These are phyloP conservation scores for Peronospora farinosa DNA, from an alignment of 352 stramenopile species.

Conservation along the genomic window DNA sequence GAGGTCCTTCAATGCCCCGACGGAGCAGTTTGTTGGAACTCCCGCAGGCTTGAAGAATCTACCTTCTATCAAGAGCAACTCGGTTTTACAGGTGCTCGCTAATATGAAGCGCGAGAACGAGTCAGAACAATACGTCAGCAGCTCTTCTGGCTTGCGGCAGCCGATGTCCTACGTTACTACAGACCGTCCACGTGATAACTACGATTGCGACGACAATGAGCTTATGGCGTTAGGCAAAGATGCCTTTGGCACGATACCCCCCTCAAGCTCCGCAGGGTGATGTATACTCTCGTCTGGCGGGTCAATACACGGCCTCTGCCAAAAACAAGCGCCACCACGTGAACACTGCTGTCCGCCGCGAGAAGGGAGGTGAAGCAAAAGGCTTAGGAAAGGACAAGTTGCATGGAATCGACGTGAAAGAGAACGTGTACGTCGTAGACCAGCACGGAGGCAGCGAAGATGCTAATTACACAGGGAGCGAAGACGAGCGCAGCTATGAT, in stretches of 20 bases:
- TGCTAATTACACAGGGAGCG: constrained; percentile 35
- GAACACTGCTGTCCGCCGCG: constrained; percentile 22
- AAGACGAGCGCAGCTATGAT: constrained; percentile 56
- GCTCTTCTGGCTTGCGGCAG: constrained; percentile 38
- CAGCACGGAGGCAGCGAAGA: constrained; percentile 20
- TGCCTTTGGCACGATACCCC: constrained; percentile 26
- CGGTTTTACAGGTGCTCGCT: constrained; percentile 73
- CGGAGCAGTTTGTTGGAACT: constrained; percentile 40
- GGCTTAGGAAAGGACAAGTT: constrained; percentile 15
- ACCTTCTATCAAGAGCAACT: constrained; percentile 53
- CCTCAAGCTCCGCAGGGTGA: constrained; percentile 55
- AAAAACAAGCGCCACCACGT: constrained; percentile 72
- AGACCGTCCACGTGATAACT: constrained; percentile 29
- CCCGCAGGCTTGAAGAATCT: constrained; percentile 44
- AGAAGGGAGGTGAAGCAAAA: constrained; percentile 34
- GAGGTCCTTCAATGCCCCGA: constrained; percentile 42
- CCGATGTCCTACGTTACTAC: constrained; percentile 37
- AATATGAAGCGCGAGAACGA: constrained; percentile 83
- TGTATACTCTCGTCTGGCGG: constrained; percentile 75
- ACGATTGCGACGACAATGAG: constrained; percentile 33
- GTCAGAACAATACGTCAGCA: constrained; percentile 41
- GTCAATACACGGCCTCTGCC: constrained; percentile 76
- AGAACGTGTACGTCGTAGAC: constrained; percentile 23
- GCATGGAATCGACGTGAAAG: constrained; percentile 20
- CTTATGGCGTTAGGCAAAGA: constrained; percentile 8